phyloP scores from a whole-genome alignment of 1,284 basidiomycete species.

The Trichosporon asahii region DNA sequence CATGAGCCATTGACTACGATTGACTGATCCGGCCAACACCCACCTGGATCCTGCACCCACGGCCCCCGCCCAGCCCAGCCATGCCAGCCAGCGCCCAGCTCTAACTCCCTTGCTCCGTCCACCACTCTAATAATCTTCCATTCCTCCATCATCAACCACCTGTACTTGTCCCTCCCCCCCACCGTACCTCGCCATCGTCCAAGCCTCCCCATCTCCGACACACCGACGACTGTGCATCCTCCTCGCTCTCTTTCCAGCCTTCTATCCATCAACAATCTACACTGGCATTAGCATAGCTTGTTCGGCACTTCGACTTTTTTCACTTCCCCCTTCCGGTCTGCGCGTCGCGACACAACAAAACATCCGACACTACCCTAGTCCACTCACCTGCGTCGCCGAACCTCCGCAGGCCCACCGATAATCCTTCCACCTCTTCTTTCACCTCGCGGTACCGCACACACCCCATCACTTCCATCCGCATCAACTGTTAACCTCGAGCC shows the following conservation, averaged over 20 bases:
- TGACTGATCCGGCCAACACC: not conserved
- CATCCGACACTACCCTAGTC: not conserved
- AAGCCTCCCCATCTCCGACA: not conserved
- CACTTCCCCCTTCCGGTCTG: not conserved
- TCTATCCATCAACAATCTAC: not conserved
- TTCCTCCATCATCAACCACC: not conserved
- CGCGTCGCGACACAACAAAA: not conserved
- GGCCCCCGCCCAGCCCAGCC: not conserved
- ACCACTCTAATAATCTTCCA: not conserved
- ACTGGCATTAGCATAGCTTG: not conserved
- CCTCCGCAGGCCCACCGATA: not conserved
- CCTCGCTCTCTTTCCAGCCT: not conserved
- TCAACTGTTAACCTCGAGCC: not conserved
- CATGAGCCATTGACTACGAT: no score
- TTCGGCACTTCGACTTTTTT: not conserved
- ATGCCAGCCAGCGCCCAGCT: no score
- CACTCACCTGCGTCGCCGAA: not conserved
- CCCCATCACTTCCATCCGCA: not conserved
- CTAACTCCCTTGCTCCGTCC: constrained; percentile 4
- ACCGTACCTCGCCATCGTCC: not conserved
- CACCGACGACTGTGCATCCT: not conserved
- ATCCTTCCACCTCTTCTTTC: not conserved
- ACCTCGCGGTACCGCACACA: not conserved
- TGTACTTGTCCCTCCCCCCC: constrained; percentile 5
- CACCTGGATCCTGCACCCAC: not conserved